Base-by-base conservation (phyloP, 2,329 filamentous ascomycete species). In the Trichoderma sp. region DNA sequence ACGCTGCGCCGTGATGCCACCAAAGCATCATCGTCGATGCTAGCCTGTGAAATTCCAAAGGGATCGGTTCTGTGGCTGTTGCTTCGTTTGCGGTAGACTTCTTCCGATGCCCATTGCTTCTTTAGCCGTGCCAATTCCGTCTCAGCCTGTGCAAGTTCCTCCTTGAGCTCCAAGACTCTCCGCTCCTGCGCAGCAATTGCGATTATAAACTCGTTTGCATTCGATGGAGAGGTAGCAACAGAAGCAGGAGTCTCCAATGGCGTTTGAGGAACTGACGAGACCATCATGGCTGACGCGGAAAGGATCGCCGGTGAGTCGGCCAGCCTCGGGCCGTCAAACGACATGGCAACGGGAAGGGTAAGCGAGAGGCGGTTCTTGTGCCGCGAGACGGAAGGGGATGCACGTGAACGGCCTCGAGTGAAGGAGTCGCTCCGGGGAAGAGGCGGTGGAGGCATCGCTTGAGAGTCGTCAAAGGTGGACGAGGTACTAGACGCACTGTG, bases 161-260 rank as follows among this genome's bases (percentile, higher is more conserved):
- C 96, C 72, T 91, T 92, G 67, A 99, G 85, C 82, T 98, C 96
- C 71, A 99, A 84, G 2, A 99, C 95, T 75, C 90, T 91, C 71
- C 96, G 88, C 83, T 99, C 96, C 82, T 98, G 95, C 15, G 93
- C 91, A 58, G 96, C 96, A 77, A 99, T 92, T 71, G 95, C 92
- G 73, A 94, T 95, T 75, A 99, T 90, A 77, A 98, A 93, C 65
- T 91, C 86, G 77, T 87, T 88, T 66, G 88, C 84, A 73, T 91
- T 89, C 47, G 84, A 81, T 1, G 87, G 86, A 1, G 84, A 84
- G 53, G 80, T 77, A 32, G 84, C 70, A 11, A 57, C 39, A 9
- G 53, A 57, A 8, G 76, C 79, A 1, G 84, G 82, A 3, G 82
- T 81, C 61, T 88, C 84, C 55, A 82, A 76, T 2, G 88, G 86